Evolutionary conservation across 257 asterid species (phyloP), one percentile per base, ranked within the genome.

Genomic region (Petunia secreta): DNA sequence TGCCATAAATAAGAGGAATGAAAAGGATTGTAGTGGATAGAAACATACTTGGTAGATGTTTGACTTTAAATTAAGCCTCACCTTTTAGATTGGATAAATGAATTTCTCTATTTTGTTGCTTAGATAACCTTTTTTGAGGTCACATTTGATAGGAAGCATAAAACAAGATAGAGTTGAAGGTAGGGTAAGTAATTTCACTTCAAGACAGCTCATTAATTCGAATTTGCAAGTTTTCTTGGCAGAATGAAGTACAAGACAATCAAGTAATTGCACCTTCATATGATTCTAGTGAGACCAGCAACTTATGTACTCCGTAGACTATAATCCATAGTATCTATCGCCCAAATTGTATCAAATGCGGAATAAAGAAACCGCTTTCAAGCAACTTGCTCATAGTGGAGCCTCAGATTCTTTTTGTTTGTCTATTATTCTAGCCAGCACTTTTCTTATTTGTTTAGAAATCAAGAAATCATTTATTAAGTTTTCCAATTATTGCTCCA

Each of bases 91-190:
- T 68, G 57, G 40, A 4, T 44, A 16, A 1, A 46, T 69, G 59
- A 46, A 4, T 69, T 44, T 2, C 9, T 44, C 10, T 46, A 7
- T 68, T 44, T 4, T 37, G 59, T 68, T 68, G 9, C 11, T 67
- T 25, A 25, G 44, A 4, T 68, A 68, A 43, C 4, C 9, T 55
- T 55, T 55, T n/a, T 2, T 2, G 4, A 16, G 15, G 76, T 48
- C 77, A 69, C 77, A 46, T 2, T 25, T n/a, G 41, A 71, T 71
- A 48, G 43, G 5, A 71, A 71, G 34, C 60, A 25, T 71, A 25
- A 9, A 25, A 69, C 25, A 38, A 46, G 25, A 69, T 9, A 46
- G 40, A 69, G 5, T 2, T 10, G 2, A 37, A 25, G n/a, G 77
- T 71, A n/a, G 77, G 59, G 43, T 10, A 25, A 25, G 11, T 48